Percentiles rank a stretch among this genome's conserved stretches.
Conservation (phyloP, 2,329 filamentous ascomycete species). For the Sporothrix schenckii region DNA sequence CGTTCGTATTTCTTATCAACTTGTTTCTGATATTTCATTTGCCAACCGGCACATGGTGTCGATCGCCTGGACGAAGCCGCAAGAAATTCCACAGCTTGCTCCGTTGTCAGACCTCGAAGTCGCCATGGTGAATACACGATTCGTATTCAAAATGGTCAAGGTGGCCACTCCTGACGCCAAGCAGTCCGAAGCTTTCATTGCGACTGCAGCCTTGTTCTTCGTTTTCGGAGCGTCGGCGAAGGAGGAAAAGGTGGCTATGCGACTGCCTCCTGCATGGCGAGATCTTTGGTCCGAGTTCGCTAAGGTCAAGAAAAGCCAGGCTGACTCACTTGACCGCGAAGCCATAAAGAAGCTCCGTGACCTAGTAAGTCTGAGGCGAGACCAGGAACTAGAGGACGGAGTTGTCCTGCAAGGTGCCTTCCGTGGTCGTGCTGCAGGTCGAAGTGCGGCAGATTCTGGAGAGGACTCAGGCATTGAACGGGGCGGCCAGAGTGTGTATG, state of each 20-base stretch:
- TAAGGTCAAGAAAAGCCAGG: constrained; percentile 67
- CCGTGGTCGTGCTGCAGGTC: constrained; percentile 59
- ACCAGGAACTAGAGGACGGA: constrained; percentile 71
- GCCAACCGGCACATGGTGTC: constrained; percentile 74
- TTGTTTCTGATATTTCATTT: constrained; percentile 73
- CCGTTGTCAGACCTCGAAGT: constrained; percentile 51
- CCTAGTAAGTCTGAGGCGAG: constrained; percentile 68
- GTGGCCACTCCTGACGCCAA: constrained; percentile 73
- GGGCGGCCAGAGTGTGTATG: constrained; percentile 44
- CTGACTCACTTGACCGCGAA: constrained; percentile 70
- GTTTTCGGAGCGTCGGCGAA: constrained; percentile 76
- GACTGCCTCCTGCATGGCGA: constrained; percentile 78
- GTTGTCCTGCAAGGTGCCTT: constrained; percentile 79
- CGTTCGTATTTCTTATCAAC: constrained; percentile 66
- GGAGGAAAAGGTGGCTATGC: constrained; percentile 82
- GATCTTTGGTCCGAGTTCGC: constrained; percentile 83
- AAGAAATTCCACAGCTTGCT: constrained; percentile 51
- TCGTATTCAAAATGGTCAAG: constrained; percentile 72
- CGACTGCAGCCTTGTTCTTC: constrained; percentile 79
- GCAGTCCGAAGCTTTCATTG: constrained; percentile 86
- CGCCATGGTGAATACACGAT: constrained; percentile 53
- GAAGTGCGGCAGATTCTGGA: constrained; percentile 51
- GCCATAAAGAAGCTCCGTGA: constrained; percentile 68
- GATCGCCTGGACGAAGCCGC: constrained; percentile 77
- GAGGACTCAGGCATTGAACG: constrained; percentile 56